Evolutionary conservation across 345 rosid genomes (phyloP), one percentile per base, ranked within the genome.

Genomic region (Citrus reticulata): DNA sequence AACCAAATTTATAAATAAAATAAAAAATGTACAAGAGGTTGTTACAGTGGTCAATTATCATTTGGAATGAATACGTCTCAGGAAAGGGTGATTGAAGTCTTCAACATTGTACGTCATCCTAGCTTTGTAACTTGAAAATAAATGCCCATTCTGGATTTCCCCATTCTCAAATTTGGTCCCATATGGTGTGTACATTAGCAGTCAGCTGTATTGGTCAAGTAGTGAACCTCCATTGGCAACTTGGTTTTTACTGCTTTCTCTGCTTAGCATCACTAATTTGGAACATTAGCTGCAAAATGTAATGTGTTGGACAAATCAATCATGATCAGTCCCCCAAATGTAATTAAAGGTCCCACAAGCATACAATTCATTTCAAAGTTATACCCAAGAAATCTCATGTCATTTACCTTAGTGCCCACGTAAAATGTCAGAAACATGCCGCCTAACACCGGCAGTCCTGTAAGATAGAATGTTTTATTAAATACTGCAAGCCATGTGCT

Each of bases 321-420:
- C 7, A 78, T n/a, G 20, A 30, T 2, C 27, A 20, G 22, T 46
- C 9, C 7, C 54, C 54, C 14, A 22, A 40, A 40, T 32, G 29
- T 4, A 25, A 75, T n/a, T 35, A 25, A 7, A 54, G 39, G 11
- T 59, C 57, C 27, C 49, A 17, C 7, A 27, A 35, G 10, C 17
- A 46, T 57, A 61, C 39, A 49, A 54, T 62, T 32, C 16, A 4
- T n/a, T 14, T 25, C 17, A 78, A 22, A 49, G 32, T 17, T 25
- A 2, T 19, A 46, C 16, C 17, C 27, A 39, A 46, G 51, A 3
- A 32, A 40, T 6, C 9, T 62, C 54, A 58, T 20, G 22, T n/a
- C 27, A 7, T 14, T 78, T 89, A 91, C 98, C 98, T 95, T 95
- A 42, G 97, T 90, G 69, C 92, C 98, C 19, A 92, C 73, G 59